Evolutionary conservation across 2,329 filamentous ascomycete species (phyloP).

Genomic region (Dichotomopilus funicola): DNA sequence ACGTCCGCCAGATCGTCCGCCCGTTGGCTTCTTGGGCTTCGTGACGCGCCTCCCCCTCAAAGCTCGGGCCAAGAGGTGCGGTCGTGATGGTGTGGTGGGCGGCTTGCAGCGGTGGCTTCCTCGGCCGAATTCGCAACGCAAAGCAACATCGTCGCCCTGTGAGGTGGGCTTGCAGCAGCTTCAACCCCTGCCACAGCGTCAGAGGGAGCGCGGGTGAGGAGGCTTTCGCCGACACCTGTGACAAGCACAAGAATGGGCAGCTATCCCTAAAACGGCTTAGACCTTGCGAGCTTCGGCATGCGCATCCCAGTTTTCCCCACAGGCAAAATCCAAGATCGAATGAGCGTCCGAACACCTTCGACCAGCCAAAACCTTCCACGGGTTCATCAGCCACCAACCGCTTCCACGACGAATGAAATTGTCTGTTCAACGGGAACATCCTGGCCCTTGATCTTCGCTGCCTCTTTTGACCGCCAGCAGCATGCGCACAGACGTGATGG

Average conservation of each 20-base stretch:
- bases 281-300: slow-evolving; percentile 6
- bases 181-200: no score
- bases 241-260: slow-evolving; percentile 1
- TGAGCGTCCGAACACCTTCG: slow-evolving; percentile 1
- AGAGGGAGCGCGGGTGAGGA: not conserved
- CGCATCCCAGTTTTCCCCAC: slow-evolving; percentile 8
- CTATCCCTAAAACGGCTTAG: slow-evolving; percentile 14
- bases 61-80: not conserved
- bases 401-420: not conserved
- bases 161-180: no score
- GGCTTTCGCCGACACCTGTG: not conserved
- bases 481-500: slow-evolving; percentile 13
- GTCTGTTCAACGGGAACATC: no score
- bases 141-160: no score
- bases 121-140: slow-evolving; percentile 11
- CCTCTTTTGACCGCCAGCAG: slow-evolving; percentile 13
- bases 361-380: slow-evolving; percentile 15
- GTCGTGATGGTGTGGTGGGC: not conserved
- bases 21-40: no score
- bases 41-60: no score
- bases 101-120: slow-evolving; percentile 11
- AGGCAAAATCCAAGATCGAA: slow-evolving; percentile 11
- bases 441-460: not conserved
- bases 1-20: no score
- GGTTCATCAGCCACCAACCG: slow-evolving; percentile 20